A percentile compares a stretch with the other conserved stretches of the same genome.
Evolutionary conservation across 2,329 filamentous ascomycete genomes (phyloP).

Genomic region (Fusarium vanettenii): DNA sequence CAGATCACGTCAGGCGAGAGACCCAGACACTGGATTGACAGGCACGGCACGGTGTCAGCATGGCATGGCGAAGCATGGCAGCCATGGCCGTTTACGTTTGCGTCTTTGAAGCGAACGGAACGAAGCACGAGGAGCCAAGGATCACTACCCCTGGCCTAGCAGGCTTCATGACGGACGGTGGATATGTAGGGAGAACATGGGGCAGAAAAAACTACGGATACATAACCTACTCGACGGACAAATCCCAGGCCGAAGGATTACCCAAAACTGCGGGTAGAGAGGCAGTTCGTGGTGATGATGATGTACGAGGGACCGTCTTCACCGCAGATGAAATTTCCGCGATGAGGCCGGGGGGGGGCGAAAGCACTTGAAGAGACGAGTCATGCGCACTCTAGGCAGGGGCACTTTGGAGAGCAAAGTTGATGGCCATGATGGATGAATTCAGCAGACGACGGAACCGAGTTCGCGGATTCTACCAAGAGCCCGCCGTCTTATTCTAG

Average conservation of each 20-base stretch:
- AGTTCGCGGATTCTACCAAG: neutral
- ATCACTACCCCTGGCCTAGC: slow-evolving; percentile 10
- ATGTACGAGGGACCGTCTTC: slow-evolving; percentile 10
- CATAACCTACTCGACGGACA: neutral
- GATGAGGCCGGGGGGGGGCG: neutral
- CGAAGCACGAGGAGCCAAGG: slow-evolving; percentile 9
- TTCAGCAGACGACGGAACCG: neutral
- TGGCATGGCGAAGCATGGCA: neutral
- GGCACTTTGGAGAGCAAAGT: neutral
- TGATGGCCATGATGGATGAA: neutral
- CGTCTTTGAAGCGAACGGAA: neutral
- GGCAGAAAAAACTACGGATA: neutral
- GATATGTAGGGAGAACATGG: neutral
- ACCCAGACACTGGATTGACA: neutral
- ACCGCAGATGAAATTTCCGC: slow-evolving; percentile 30
- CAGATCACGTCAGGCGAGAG: slow-evolving; percentile 22
- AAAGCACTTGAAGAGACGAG: slow-evolving; percentile 11
- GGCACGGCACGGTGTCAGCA: neutral
- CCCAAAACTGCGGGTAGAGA: neutral
- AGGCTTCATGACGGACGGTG: slow-evolving; percentile 15
- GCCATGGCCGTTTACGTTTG: neutral
- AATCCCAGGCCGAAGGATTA: neutral
- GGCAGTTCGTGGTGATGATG: slow-evolving; percentile 9
- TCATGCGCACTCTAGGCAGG: slow-evolving; percentile 25
- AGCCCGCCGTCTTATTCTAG: neutral